Evolutionary conservation across 129 eudicot genomes (phyloP).

Genomic region (Kitagawia praeruptora): DNA sequence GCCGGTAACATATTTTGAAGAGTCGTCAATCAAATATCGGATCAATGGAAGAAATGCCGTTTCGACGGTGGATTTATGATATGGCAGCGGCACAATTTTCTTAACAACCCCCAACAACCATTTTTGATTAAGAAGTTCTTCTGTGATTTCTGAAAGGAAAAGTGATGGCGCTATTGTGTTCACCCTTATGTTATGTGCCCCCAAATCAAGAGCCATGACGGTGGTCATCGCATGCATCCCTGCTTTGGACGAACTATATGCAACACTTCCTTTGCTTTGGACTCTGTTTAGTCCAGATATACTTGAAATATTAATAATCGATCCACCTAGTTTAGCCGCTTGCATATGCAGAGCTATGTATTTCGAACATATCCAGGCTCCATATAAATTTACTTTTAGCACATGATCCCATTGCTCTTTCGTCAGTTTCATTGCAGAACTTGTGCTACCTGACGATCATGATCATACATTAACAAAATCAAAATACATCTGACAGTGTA

Average conservation of each 20-base stretch:
- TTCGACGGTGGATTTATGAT: background rate
- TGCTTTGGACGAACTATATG: background rate
- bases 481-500: too few species aligned
- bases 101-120: background rate
- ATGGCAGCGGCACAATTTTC: background rate
- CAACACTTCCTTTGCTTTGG: background rate
- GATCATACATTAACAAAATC: background rate
- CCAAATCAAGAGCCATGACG: background rate
- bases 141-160: background rate
- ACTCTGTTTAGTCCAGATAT: background rate
- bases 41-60: background rate
- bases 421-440: background rate
- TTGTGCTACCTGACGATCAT: background rate
- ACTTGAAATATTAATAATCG: background rate
- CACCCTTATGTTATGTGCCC: background rate
- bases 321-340: background rate
- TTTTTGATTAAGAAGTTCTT: background rate
- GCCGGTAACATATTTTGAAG: background rate
- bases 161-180: background rate
- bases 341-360: background rate
- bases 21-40: background rate
- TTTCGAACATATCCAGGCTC: constrained; percentile 1
- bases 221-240: constrained; percentile 1
- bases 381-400: background rate
- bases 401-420: background rate